phyloP scores from a whole-genome alignment of 345 rosid genomes.

The Geranium brycei region DNA sequence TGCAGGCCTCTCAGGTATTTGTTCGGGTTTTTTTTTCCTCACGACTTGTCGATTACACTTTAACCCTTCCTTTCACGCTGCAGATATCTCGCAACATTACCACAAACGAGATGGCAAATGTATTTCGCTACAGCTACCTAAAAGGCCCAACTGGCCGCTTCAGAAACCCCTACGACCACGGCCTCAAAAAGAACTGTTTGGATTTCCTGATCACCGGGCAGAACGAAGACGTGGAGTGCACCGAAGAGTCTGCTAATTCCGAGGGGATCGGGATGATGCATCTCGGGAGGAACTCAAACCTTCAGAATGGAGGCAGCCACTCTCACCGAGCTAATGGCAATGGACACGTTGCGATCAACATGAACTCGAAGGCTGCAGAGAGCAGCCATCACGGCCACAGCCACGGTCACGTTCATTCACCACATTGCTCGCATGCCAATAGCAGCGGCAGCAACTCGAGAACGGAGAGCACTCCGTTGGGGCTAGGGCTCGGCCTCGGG shows the following conservation, averaged over 20 bases:
- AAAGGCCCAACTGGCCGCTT: constrained; percentile 64
- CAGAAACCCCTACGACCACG: constrained; percentile 80
- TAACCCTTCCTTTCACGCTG: background rate
- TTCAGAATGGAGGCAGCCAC: constrained; percentile 18
- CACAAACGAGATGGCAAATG: constrained; percentile 82
- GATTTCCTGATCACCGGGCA: constrained; percentile 67
- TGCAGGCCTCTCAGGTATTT: constrained; percentile 80
- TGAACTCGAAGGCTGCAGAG: background rate
- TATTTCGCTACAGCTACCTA: constrained; percentile 70
- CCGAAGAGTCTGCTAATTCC: constrained; percentile 28
- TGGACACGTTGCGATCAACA: background rate
- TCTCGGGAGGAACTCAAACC: constrained; percentile 35
- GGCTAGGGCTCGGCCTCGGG: background rate
- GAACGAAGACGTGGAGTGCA: constrained; percentile 45
- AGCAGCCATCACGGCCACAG: background rate
- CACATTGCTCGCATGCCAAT: background rate
- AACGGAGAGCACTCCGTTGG: background rate
- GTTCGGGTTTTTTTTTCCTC: background rate
- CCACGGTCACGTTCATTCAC: background rate
- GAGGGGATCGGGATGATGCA: constrained; percentile 78
- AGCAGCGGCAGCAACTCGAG: background rate
- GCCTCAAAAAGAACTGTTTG: constrained; percentile 58
- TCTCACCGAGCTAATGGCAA: background rate
- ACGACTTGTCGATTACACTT: background rate
- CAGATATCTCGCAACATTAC: constrained; percentile 87